A percentile compares a stretch with the other conserved stretches of the same genome.
phyloP scores from a whole-genome alignment of 495 filamentous ascomycete genomes.

The Talaromyces ruber region DNA sequence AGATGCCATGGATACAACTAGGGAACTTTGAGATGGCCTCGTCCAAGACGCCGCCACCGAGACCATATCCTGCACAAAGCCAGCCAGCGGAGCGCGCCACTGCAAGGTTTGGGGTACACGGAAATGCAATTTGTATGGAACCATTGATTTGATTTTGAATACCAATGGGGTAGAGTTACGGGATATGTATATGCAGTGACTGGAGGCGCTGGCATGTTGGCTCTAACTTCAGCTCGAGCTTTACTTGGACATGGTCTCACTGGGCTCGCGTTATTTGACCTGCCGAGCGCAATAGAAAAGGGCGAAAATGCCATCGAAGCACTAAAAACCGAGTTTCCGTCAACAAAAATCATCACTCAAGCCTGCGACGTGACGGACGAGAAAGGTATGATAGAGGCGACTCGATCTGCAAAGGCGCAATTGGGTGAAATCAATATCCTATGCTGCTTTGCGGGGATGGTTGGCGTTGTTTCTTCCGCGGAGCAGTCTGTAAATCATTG shows the following conservation, averaged over 20 bases:
- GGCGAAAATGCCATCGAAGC: slow-evolving; percentile 16
- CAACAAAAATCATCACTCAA: slow-evolving; percentile 32
- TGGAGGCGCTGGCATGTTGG: slow-evolving; percentile 59
- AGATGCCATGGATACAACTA: slow-evolving; percentile 17
- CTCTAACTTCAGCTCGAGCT: slow-evolving; percentile 46
- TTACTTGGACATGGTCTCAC: slow-evolving; percentile 61
- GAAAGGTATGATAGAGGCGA: slow-evolving; percentile 29
- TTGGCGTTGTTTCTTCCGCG: slow-evolving; percentile 45
- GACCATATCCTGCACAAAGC: slow-evolving; percentile 30
- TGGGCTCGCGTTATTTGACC: slow-evolving; percentile 52
- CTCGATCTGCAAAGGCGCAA: slow-evolving; percentile 23
- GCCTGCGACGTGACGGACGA: slow-evolving; percentile 51
- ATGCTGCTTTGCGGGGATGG: slow-evolving; percentile 60
- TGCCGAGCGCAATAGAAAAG: slow-evolving; percentile 30
- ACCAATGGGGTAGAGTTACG: not conserved
- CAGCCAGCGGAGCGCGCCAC: slow-evolving; percentile 37
- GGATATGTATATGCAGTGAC: slow-evolving; percentile 32
- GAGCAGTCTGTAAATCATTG: slow-evolving; percentile 46
- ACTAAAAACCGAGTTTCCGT: slow-evolving; percentile 44
- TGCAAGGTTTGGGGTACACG: slow-evolving; percentile 49
- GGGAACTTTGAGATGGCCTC: slow-evolving; percentile 12
- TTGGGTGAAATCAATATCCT: slow-evolving; percentile 50
- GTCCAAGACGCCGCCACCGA: slow-evolving; percentile 40
- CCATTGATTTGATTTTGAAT: not conserved
- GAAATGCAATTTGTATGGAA: slow-evolving; percentile 44